Evolutionary conservation across 1,284 basidiomycete species (phyloP).

Genomic region (Trichosporon faecale): DNA sequence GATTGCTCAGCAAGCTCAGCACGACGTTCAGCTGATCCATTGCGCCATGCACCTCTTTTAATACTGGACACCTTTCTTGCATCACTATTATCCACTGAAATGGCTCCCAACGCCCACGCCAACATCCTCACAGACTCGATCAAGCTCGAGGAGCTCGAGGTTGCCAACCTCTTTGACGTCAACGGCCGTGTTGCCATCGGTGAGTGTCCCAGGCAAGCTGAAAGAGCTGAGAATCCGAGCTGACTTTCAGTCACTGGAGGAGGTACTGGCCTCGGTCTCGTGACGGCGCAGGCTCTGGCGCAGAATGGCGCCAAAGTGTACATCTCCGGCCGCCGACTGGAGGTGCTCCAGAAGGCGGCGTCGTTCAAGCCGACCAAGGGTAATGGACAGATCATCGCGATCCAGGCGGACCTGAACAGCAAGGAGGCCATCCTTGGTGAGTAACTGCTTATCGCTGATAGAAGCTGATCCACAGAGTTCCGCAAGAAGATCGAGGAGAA

Average conservation of each 20-base stretch:
- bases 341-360: conserved; percentile 41
- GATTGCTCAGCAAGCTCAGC: neutral
- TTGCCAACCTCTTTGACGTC: conserved; percentile 43
- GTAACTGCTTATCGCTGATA: neutral
- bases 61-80: neutral
- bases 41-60: neutral
- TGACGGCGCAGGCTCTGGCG: conserved; percentile 44
- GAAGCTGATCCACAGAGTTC: conserved; percentile 29
- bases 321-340: conserved; percentile 46
- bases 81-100: neutral
- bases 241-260: conserved; percentile 41
- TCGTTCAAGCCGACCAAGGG: conserved; percentile 21
- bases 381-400: conserved; percentile 36
- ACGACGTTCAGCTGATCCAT: neutral
- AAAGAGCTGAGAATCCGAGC: neutral
- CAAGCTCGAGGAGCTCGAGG: conserved; percentile 29
- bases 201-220: conserved; percentile 21
- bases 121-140: conserved; percentile 6
- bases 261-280: conserved; percentile 46
- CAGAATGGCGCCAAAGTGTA: conserved; percentile 48
- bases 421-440: conserved; percentile 45
- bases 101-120: conserved; percentile 4
- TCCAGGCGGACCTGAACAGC: conserved; percentile 44
- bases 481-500: conserved; percentile 31
- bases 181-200: conserved; percentile 46